Evolutionary conservation across 495 filamentous ascomycete genomes (phyloP).

Genomic region (Annulohypoxylon nitens): DNA sequence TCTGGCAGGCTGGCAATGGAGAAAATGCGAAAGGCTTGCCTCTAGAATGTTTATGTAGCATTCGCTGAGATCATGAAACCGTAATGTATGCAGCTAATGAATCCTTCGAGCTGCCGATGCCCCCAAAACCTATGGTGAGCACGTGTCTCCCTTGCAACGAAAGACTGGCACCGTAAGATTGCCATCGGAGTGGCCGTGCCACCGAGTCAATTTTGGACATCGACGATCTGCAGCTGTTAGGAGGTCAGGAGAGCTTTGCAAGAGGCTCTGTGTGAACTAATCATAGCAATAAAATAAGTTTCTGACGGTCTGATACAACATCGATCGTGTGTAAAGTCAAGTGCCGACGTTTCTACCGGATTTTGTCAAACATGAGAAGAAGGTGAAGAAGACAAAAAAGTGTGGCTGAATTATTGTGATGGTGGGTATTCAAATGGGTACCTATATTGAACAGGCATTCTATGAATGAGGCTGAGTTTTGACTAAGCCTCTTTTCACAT

Average conservation of each 20-base stretch:
- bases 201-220: constrained; percentile 11
- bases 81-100: constrained; percentile 35
- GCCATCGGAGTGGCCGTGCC: constrained; percentile 14
- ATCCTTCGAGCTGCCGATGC: constrained; percentile 37
- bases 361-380: neutral
- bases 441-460: neutral
- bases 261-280: constrained; percentile 1
- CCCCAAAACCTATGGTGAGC: constrained; percentile 27
- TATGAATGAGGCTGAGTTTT: constrained; percentile 40
- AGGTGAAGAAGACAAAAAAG: neutral
- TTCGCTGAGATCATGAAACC: constrained; percentile 42
- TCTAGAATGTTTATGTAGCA: constrained; percentile 32
- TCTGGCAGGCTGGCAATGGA: constrained; percentile 1
- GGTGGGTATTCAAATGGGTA: neutral
- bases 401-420: constrained; percentile 10
- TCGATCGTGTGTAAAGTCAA: neutral
- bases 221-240: neutral
- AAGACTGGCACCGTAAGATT: constrained; percentile 15
- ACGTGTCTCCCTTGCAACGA: constrained; percentile 35
- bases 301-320: neutral
- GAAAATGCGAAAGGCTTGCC: constrained; percentile 17
- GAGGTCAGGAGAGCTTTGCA: neutral
- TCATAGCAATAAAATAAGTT: neutral
- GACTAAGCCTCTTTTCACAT: constrained; percentile 31
- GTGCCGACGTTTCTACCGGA: neutral